These are phyloP conservation scores for Termitomyces sp. DNA, from an alignment of 768 basidiomycete genomes.

Conservation along the genomic window DNA sequence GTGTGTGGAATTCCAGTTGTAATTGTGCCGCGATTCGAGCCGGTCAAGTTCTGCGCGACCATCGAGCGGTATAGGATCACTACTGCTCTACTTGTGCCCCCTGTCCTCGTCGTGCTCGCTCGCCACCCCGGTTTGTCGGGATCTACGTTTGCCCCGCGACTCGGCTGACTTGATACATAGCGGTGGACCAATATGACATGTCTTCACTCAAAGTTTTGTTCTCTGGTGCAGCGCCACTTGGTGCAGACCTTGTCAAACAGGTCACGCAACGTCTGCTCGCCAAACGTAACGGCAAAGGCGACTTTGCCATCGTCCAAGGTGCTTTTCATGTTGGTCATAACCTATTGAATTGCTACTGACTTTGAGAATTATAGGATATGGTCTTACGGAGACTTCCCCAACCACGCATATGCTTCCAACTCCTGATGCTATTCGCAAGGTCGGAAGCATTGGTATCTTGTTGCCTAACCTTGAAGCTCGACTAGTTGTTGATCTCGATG, in stretches of 20 bases:
- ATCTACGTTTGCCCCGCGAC: not conserved
- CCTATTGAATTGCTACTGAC: not conserved
- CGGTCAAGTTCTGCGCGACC: constrained; percentile 57
- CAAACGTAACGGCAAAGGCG: constrained; percentile 36
- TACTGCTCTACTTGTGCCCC: constrained; percentile 64
- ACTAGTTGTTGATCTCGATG: constrained; percentile 62
- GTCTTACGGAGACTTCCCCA: constrained; percentile 82
- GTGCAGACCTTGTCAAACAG: constrained; percentile 53
- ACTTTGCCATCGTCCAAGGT: constrained; percentile 52
- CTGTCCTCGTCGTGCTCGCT: constrained; percentile 74
- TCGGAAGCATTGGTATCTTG: constrained; percentile 66
- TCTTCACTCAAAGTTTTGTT: constrained; percentile 52
- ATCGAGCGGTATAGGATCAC: constrained; percentile 68
- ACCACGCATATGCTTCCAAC: constrained; percentile 55
- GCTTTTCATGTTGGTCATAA: not conserved
- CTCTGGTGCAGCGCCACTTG: constrained; percentile 82
- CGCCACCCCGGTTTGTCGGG: constrained; percentile 59
- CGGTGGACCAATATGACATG: constrained; percentile 65
- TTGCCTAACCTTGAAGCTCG: constrained; percentile 76
- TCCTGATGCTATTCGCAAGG: constrained; percentile 41
- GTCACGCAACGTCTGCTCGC: constrained; percentile 35
- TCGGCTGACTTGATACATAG: constrained; percentile 26
- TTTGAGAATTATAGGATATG: constrained; percentile 49
- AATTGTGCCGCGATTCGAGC: constrained; percentile 70
- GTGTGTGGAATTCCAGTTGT: constrained; percentile 45